phyloP scores from a whole-genome alignment of 257 asterid genomes.

The Ligustrum vulgare region DNA sequence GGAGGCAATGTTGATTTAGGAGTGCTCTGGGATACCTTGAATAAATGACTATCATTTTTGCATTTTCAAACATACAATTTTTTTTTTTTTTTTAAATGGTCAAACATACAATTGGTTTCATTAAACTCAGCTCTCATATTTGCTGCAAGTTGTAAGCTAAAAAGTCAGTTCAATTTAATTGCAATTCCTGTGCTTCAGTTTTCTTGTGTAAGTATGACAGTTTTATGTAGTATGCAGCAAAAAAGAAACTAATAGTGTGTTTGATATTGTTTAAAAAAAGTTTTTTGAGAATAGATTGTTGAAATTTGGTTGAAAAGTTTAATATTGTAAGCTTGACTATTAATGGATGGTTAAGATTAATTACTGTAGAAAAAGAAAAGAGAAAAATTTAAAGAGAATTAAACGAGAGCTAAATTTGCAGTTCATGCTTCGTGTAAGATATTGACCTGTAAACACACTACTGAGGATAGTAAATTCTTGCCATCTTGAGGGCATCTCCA shows the following conservation, averaged over 20 bases:
- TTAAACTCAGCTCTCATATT: neutral
- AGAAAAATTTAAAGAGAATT: too few relatives aligned
- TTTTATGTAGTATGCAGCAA: neutral
- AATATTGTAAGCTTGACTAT: too few relatives aligned
- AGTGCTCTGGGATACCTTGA: slow-evolving; percentile 68
- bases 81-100: too few relatives aligned
- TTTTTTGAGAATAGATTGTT: too few relatives aligned
- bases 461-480: too few relatives aligned
- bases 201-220: neutral
- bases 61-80: neutral
- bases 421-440: neutral
- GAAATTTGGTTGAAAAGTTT: too few relatives aligned
- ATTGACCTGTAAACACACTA: neutral
- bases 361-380: too few relatives aligned
- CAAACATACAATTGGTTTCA: neutral
- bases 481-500: too few relatives aligned
- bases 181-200: neutral
- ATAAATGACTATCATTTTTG: slow-evolving; percentile 20
- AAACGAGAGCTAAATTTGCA: neutral
- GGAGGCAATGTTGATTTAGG: slow-evolving; percentile 93
- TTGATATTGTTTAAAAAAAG: too few relatives aligned
- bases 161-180: neutral
- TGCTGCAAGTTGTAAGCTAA: neutral
- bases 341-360: too few relatives aligned
- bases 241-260: too few relatives aligned